Conservation (phyloP, 2,329 filamentous ascomycete species). For the Colletotrichum aenigma region DNA sequence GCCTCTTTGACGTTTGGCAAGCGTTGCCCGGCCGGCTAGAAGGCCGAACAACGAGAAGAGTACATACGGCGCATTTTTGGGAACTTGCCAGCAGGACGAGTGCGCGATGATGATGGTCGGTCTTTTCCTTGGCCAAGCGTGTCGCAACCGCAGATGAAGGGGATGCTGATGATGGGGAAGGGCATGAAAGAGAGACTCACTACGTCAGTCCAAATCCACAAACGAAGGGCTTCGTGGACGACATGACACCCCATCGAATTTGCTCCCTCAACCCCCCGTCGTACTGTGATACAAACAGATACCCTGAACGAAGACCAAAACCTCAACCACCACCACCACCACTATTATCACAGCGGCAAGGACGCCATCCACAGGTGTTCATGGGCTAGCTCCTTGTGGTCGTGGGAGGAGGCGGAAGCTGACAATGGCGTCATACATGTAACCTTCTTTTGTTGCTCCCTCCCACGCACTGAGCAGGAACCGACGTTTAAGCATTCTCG, state of each 20-base stretch:
- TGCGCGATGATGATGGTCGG: neutral
- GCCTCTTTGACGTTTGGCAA: conserved; percentile 1
- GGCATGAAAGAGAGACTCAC: neutral
- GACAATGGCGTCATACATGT: conserved; percentile 20
- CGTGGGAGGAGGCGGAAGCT: neutral
- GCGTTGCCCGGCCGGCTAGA: conserved; percentile 6
- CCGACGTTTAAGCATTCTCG: neutral
- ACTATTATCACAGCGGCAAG: neutral
- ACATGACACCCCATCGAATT: neutral
- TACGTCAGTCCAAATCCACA: conserved; percentile 18
- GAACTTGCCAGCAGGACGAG: neutral
- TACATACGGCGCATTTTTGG: neutral
- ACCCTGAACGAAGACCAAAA: neutral
- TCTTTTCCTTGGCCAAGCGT: neutral
- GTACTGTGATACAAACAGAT: neutral
- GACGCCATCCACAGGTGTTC: neutral
- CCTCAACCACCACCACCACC: neutral
- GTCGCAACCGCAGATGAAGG: neutral
- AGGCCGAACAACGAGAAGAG: conserved; percentile 3
- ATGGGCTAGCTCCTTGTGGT: neutral
- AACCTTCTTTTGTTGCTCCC: neutral
- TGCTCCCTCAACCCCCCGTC: neutral
- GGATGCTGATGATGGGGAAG: neutral
- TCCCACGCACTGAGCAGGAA: neutral
- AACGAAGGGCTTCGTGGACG: neutral